Evolutionary conservation across 768 basidiomycete species (phyloP), one percentile per base, ranked within the genome.

Genomic region (Boletus rubropictus): DNA sequence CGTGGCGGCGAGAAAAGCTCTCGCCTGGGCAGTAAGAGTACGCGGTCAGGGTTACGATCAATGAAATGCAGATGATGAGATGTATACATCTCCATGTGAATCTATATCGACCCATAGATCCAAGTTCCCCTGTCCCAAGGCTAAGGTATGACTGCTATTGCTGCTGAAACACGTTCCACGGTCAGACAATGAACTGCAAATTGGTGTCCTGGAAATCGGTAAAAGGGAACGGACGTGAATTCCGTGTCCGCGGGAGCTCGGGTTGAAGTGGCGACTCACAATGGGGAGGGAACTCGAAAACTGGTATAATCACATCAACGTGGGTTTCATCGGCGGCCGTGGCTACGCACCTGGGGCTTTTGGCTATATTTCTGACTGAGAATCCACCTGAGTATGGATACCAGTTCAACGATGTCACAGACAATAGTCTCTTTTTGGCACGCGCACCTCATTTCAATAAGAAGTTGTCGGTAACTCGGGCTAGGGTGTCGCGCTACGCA

Each of bases 401-500:
- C 17, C 28, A 32, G 22, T 44, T 44, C 36, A 43, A 14, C 36
- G 10, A 33, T n/a, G n/a, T 14, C 5, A 6, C 36, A 12, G 29
- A 20, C 9, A n/a, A 20, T 11, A 32, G 18, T 24, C 12, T 6
- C n/a, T n/a, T n/a, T n/a, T n/a, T n/a, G 7, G 8, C 15, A 15
- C 6, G 39, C 65, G 48, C 38, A 77, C 76, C 81, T 70, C 36
- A 78, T 57, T 7, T 59, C 66, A 35, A 56, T 40, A 18, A 81
- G 71, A 8, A 81, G 69, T 51, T 77, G 71, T 48, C 69, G 71
- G 39, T 80, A 81, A 44, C 72, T 79, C 54, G 76, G 80, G 50
- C 73, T 64, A 2, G 71, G 64, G 49, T 77, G 75, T 54, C 63
- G 66, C 10, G 49, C 76, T 78, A 45, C 44, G 55, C 37, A 25